Conservation (phyloP, 2,329 filamentous ascomycete genomes). For the Sclerotinia trifoliorum region DNA sequence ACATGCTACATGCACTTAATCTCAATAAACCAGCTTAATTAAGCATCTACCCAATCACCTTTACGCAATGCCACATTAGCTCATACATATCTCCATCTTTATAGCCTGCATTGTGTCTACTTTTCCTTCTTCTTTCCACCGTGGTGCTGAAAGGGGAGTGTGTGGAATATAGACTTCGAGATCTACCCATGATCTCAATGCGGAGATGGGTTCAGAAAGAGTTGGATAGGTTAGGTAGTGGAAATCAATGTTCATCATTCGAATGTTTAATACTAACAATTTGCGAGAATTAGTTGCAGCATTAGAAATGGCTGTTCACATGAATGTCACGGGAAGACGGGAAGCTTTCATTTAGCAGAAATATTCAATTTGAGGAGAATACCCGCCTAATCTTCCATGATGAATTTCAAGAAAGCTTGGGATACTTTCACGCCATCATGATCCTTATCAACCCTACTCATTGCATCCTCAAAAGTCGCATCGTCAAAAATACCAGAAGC, state of each 20-base stretch:
- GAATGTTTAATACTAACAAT: background rate
- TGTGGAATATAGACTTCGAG: background rate
- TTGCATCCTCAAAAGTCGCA: slow-evolving; percentile 65
- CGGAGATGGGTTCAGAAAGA: background rate
- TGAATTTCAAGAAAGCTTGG: slow-evolving; percentile 72
- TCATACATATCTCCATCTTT: no score
- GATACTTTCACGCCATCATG: slow-evolving; percentile 82
- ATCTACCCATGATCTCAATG: background rate
- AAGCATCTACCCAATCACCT: no score
- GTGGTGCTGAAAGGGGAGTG: no score
- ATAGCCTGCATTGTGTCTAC: no score
- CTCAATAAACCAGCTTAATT: no score
- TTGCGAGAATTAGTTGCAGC: background rate
- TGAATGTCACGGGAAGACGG: no score
- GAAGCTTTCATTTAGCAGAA: background rate
- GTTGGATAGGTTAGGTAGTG: no score
- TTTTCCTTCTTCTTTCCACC: no score
- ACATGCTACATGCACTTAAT: no score
- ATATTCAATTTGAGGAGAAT: background rate
- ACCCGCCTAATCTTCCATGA: slow-evolving; percentile 52
- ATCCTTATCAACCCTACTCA: slow-evolving; percentile 60
- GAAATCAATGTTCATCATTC: no score
- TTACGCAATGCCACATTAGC: no score
- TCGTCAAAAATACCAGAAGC: slow-evolving; percentile 67
- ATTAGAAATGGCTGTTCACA: background rate